A percentile compares a stretch with the other conserved stretches of the same genome.
Evolutionary conservation across 2,329 filamentous ascomycete genomes (phyloP).

Genomic region (Clarireedia paspali): DNA sequence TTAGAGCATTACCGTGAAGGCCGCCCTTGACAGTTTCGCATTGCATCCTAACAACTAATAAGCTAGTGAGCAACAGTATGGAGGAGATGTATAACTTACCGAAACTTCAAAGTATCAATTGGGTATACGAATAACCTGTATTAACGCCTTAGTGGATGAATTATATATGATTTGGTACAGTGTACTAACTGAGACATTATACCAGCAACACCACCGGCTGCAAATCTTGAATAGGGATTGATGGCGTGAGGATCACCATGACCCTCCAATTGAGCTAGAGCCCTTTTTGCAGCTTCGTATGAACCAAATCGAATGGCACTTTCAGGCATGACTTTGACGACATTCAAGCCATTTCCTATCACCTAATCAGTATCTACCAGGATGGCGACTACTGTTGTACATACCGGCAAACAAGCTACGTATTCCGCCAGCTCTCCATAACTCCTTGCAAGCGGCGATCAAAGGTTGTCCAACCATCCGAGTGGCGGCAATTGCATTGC

Average conservation of each 20-base stretch:
- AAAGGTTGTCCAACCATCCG: conserved; percentile 64
- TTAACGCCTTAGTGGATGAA: conserved; percentile 9
- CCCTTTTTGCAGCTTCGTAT: conserved; percentile 89
- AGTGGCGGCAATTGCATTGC: conserved; percentile 55
- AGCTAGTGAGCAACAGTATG: conserved; percentile 8
- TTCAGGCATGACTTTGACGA: conserved; percentile 97
- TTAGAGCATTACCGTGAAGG: conserved; percentile 72
- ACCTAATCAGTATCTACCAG: conserved; percentile 10
- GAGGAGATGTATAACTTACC: conserved; percentile 29
- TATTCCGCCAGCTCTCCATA: conserved; percentile 81
- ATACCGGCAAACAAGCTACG: conserved; percentile 88
- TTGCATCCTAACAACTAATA: conserved; percentile 52
- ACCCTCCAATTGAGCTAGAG: conserved; percentile 79
- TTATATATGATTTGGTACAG: background rate
- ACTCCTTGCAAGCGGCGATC: conserved; percentile 61
- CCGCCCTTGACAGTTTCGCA: conserved; percentile 88
- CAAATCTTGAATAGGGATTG: conserved; percentile 77
- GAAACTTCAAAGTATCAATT: conserved; percentile 47
- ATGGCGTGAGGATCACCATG: conserved; percentile 75
- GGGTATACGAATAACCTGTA: conserved; percentile 75
- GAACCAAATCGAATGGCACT: conserved; percentile 97
- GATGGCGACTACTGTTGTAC: conserved; percentile 22
- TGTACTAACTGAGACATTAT: conserved; percentile 78
- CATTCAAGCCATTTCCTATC: conserved; percentile 87
- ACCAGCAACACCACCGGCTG: conserved; percentile 83